Conservation (phyloP, 345 rosid genomes). For the Balakata baccata region DNA sequence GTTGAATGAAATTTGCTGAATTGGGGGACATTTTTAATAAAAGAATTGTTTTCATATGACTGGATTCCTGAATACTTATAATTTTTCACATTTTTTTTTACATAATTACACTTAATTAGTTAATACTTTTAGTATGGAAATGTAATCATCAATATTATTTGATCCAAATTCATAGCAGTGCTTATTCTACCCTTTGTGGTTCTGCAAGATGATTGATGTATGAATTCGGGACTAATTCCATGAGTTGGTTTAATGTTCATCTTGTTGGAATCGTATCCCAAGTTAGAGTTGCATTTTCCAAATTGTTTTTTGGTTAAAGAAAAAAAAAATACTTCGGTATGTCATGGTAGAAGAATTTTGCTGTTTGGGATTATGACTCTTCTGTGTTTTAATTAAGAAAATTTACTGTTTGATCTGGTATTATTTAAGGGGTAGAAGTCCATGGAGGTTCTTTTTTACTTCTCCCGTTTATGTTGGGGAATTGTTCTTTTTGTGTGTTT, state of each 20-base stretch:
- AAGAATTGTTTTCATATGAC: neutral
- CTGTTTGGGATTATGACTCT: neutral
- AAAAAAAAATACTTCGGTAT: neutral
- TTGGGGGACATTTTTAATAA: no score
- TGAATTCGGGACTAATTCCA: neutral
- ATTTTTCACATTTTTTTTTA: no score
- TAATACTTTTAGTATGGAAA: no score
- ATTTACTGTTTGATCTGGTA: neutral
- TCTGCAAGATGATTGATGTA: neutral
- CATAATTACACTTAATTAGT: no score
- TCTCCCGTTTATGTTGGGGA: neutral
- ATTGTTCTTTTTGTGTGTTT: neutral
- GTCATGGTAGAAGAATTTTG: slow-evolving; percentile 2
- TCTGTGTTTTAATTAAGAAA: neutral
- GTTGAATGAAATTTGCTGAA: neutral
- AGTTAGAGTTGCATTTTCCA: neutral
- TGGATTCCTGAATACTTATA: neutral
- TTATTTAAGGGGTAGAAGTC: neutral
- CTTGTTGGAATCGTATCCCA: neutral
- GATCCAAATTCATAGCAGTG: no score
- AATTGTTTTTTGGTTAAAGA: neutral
- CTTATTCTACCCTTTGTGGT: no score
- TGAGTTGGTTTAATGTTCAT: neutral
- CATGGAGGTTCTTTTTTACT: neutral
- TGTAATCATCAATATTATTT: no score